Conservation (phyloP, 805 yeast genomes). For the Wickerhamomyces bovis region DNA sequence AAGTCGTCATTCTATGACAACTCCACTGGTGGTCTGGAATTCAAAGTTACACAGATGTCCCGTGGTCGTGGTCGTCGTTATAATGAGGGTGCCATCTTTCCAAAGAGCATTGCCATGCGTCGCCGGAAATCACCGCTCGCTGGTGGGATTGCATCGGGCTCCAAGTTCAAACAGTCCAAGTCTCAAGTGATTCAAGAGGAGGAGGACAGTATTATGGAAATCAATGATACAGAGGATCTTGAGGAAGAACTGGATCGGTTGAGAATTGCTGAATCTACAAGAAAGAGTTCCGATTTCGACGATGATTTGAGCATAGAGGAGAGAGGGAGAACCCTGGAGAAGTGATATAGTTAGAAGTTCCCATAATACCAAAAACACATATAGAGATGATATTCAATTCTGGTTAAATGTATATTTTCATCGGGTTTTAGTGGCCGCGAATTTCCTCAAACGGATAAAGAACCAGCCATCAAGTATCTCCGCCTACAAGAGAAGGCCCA, state of each 20-base stretch:
- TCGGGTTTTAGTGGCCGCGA: not conserved
- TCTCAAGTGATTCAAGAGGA: conserved; percentile 21
- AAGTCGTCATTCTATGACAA: conserved; percentile 35
- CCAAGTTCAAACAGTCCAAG: conserved; percentile 16
- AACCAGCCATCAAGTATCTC: not conserved
- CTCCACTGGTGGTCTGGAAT: conserved; percentile 2
- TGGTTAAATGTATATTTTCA: too few relatives aligned
- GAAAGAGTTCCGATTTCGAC: conserved; percentile 22
- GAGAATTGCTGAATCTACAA: conserved; percentile 16
- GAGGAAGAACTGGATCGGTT: conserved; percentile 17
- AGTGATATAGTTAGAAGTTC: not conserved
- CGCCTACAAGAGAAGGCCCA: not conserved
- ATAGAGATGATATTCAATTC: too few relatives aligned
- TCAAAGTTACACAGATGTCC: conserved; percentile 7
- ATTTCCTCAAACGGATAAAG: not conserved
- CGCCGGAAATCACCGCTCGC: conserved; percentile 26
- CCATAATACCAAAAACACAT: too few relatives aligned
- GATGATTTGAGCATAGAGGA: conserved; percentile 14
- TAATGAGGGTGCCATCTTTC: conserved; percentile 19
- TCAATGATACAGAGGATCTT: conserved; percentile 5
- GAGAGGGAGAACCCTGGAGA: conserved; percentile 11
- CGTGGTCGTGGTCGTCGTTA: conserved; percentile 13
- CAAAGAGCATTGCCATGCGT: conserved; percentile 10
- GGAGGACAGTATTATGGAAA: conserved; percentile 15
- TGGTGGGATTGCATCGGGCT: conserved; percentile 14